Percentiles rank a stretch among this genome's conserved stretches.
phyloP scores from a whole-genome alignment of 352 stramenopile species.

The Globisporangium orthogonon region DNA sequence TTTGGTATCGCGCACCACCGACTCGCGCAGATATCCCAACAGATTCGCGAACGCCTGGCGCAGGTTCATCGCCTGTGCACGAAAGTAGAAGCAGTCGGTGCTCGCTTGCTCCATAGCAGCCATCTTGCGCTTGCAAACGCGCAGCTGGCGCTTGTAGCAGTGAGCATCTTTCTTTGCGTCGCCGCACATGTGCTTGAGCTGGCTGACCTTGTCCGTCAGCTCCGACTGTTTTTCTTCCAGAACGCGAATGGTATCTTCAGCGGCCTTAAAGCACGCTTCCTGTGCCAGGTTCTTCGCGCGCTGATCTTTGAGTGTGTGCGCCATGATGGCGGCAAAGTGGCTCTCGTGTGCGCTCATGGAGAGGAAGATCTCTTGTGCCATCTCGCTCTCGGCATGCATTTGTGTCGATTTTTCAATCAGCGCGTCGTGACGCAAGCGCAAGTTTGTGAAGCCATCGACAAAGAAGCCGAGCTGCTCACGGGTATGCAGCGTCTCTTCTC shows the following conservation, averaged over 20 bases:
- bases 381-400: slow-evolving; percentile 60
- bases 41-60: slow-evolving; percentile 32
- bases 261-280: slow-evolving; percentile 14
- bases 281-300: slow-evolving; percentile 31
- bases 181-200: slow-evolving; percentile 41
- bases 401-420: slow-evolving; percentile 44
- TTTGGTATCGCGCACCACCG: slow-evolving; percentile 48
- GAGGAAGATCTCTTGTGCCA: slow-evolving; percentile 44
- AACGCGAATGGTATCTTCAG: slow-evolving; percentile 18
- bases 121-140: slow-evolving; percentile 35
- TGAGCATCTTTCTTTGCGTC: slow-evolving; percentile 50
- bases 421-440: slow-evolving; percentile 56
- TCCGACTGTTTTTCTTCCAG: slow-evolving; percentile 31
- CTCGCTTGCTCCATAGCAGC: slow-evolving; percentile 19
- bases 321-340: slow-evolving; percentile 44
- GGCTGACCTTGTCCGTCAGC: slow-evolving; percentile 28
- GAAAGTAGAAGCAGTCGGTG: slow-evolving; percentile 34
- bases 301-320: slow-evolving; percentile 35
- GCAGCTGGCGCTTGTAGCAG: slow-evolving; percentile 53
- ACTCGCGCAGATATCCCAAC: slow-evolving; percentile 34
- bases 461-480: slow-evolving; percentile 72
- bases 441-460: slow-evolving; percentile 63
- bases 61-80: slow-evolving; percentile 29
- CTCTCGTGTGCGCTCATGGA: slow-evolving; percentile 53
- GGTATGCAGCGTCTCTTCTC: slow-evolving; percentile 53